Evolutionary conservation across 306 rosid genomes (phyloP).

Genomic region (Betula pendula): DNA sequence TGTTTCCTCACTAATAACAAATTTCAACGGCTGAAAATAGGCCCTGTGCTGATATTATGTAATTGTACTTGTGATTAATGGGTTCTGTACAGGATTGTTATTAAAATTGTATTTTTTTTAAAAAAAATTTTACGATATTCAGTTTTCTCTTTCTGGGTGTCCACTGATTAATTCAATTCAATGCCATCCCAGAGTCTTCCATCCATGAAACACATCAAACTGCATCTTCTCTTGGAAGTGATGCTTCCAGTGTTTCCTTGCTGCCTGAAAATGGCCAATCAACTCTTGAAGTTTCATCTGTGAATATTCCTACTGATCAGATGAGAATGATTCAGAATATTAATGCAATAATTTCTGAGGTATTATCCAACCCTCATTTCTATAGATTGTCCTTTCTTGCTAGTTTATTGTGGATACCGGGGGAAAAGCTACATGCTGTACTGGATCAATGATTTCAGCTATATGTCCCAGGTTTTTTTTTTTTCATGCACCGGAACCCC

Average conservation of each 20-base stretch:
- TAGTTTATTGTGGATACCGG: neutral
- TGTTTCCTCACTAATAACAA: neutral
- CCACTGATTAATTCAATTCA: slow-evolving; percentile 25
- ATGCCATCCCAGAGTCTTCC: slow-evolving; percentile 36
- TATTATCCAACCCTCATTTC: slow-evolving; percentile 35
- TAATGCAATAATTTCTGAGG: slow-evolving; percentile 81
- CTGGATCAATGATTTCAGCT: no score
- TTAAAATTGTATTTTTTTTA: slow-evolving; percentile 5
- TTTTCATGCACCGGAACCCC: no score
- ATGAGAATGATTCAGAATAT: slow-evolving; percentile 76
- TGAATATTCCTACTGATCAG: slow-evolving; percentile 76
- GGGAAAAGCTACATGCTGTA: no score
- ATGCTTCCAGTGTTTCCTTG: slow-evolving; percentile 35
- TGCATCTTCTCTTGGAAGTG: slow-evolving; percentile 35
- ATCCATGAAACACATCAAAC: slow-evolving; percentile 42
- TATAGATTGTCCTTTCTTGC: slow-evolving; percentile 11
- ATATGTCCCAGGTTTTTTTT: no score
- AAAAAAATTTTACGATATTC: neutral
- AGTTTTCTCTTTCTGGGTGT: slow-evolving; percentile 15
- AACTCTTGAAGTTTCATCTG: slow-evolving; percentile 51
- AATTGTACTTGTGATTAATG: neutral
- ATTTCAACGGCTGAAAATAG: no score
- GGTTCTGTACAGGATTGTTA: neutral
- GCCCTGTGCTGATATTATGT: neutral
- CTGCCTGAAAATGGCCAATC: slow-evolving; percentile 43